phyloP scores from a whole-genome alignment of 345 rosid genomes.

The Aquilaria malaccensis region DNA sequence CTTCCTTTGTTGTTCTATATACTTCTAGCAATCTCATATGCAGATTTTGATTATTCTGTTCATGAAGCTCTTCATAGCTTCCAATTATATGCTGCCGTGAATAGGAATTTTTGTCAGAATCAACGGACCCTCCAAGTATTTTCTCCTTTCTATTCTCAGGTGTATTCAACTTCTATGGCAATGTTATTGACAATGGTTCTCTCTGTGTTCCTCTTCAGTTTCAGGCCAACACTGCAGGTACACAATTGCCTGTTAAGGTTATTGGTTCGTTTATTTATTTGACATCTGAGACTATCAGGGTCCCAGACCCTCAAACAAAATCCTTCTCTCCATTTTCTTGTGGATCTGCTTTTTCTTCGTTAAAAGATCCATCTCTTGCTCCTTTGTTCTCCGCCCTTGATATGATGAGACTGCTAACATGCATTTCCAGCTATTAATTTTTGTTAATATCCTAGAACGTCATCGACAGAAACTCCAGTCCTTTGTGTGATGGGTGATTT shows the following conservation, averaged over 20 bases:
- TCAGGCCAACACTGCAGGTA: constrained; percentile 19
- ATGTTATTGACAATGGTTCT: constrained; percentile 15
- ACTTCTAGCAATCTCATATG: too few species aligned
- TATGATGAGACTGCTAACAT: too few species aligned
- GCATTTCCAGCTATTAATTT: too few species aligned
- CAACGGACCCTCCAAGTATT: background rate
- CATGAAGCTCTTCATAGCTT: background rate
- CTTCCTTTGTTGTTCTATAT: constrained; percentile 1
- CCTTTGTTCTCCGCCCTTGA: too few species aligned
- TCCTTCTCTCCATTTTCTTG: too few species aligned
- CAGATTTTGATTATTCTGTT: background rate
- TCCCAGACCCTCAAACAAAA: too few species aligned
- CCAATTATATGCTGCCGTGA: background rate
- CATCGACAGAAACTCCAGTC: too few species aligned
- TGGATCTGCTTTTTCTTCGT: too few species aligned
- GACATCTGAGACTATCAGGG: background rate
- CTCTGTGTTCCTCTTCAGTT: constrained; percentile 15
- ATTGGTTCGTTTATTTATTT: background rate
- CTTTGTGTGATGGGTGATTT: background rate
- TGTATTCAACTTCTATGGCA: constrained; percentile 17
- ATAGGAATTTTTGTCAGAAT: background rate
- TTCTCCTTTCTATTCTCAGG: constrained; percentile 3
- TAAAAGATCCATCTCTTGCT: too few species aligned
- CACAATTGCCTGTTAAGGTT: constrained; percentile 2
- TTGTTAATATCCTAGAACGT: too few species aligned